These are phyloP conservation scores for Kokia cookei DNA, from an alignment of 441 rosid genomes.

Conservation along the genomic window DNA sequence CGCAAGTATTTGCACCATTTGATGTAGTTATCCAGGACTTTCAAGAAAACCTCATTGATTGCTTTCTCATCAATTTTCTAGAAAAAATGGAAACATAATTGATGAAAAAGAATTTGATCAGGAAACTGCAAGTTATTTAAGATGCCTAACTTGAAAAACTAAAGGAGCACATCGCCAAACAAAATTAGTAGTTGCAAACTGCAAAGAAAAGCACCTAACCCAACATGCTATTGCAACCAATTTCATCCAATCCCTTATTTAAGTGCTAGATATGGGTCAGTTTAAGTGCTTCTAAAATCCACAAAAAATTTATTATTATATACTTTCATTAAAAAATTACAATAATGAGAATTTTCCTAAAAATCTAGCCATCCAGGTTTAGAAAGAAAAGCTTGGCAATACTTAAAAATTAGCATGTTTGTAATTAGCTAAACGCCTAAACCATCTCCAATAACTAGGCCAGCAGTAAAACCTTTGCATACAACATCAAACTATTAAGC, in stretches of 20 bases:
- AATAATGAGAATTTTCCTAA: neutral
- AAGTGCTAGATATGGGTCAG: neutral
- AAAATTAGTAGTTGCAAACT: neutral
- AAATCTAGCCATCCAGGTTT: neutral
- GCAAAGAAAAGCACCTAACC: neutral
- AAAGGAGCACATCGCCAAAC: neutral
- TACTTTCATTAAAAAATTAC: neutral
- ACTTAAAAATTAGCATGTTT: neutral
- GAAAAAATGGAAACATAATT: constrained; percentile 1
- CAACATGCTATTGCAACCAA: neutral
- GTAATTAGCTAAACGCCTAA: neutral
- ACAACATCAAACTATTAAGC: neutral
- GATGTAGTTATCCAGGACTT: constrained; percentile 91
- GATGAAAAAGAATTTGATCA: neutral
- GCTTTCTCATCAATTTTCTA: constrained; percentile 98
- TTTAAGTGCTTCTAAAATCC: neutral
- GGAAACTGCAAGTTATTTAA: neutral
- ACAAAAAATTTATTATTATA: neutral
- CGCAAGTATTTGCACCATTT: constrained; percentile 98
- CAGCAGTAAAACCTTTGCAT: neutral
- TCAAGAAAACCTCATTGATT: constrained; percentile 84
- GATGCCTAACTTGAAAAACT: constrained; percentile 3
- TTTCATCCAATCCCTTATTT: neutral
- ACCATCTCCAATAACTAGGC: neutral
- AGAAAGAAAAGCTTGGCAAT: neutral